Evolutionary conservation across 1,139 yeast genomes (phyloP).

Genomic region (Maudiozyma humilis): DNA sequence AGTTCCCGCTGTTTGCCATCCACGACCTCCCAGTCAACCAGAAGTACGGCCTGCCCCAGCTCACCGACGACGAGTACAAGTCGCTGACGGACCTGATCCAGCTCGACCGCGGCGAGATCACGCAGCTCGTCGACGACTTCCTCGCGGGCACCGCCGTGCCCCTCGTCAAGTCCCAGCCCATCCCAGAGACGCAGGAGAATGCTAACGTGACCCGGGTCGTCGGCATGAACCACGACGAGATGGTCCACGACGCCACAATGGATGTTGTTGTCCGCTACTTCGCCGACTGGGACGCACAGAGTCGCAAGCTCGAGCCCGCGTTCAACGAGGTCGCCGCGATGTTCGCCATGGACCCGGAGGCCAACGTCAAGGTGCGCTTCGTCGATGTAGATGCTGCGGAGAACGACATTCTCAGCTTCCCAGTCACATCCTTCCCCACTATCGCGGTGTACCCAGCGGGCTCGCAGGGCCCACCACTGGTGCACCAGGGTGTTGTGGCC

Average conservation of each 20-base stretch:
- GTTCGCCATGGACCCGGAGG: constrained; percentile 41
- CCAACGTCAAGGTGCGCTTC: constrained; percentile 49
- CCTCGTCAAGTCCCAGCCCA: constrained; percentile 72
- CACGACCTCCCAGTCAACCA: constrained; percentile 61
- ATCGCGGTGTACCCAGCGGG: constrained; percentile 89
- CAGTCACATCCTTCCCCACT: constrained; percentile 88
- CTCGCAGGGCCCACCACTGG: constrained; percentile 58
- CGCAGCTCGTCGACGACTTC: constrained; percentile 56
- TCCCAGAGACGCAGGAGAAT: constrained; percentile 65
- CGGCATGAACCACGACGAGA: constrained; percentile 69
- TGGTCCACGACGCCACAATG: constrained; percentile 58
- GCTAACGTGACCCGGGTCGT: constrained; percentile 71
- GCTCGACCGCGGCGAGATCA: constrained; percentile 41
- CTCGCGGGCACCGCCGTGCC: constrained; percentile 60
- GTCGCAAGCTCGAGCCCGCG: constrained; percentile 84
- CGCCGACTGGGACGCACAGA: constrained; percentile 99
- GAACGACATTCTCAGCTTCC: constrained; percentile 72
- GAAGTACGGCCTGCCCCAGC: constrained; percentile 64
- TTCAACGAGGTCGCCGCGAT: constrained; percentile 78
- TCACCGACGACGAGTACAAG: constrained; percentile 30
- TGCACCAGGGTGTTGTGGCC: constrained; percentile 64
- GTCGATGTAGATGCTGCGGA: constrained; percentile 85
- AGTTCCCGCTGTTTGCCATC: constrained; percentile 85
- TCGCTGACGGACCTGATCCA: constrained; percentile 16
- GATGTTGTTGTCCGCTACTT: constrained; percentile 89